Evolutionary conservation across 495 filamentous ascomycete species (phyloP).

Genomic region (Neurospora discreta): DNA sequence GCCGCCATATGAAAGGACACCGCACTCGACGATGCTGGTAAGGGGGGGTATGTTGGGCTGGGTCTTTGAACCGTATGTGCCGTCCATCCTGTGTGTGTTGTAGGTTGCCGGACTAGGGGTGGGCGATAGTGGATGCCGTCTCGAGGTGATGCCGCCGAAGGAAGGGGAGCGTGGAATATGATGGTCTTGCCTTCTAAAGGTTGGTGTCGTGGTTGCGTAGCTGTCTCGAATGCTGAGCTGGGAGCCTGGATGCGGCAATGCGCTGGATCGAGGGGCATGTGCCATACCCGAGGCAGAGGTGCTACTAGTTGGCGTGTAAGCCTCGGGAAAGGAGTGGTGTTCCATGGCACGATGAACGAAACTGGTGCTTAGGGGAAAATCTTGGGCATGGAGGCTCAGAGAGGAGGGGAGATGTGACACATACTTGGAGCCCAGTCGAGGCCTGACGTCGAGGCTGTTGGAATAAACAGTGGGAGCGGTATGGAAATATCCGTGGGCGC

Average conservation of each 20-base stretch:
- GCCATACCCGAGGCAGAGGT: constrained; percentile 42
- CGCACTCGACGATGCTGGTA: constrained; percentile 42
- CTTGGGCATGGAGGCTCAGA: constrained; percentile 4
- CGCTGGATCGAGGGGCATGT: constrained; percentile 40
- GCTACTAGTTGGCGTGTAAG: constrained; percentile 35
- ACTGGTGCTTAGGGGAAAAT: not conserved
- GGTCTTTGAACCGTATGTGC: constrained; percentile 27
- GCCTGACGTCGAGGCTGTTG: constrained; percentile 35
- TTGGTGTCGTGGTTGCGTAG: constrained; percentile 37
- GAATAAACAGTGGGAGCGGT: constrained; percentile 32
- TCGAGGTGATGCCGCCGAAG: constrained; percentile 24
- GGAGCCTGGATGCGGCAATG: constrained; percentile 36
- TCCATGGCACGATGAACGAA: constrained; percentile 13
- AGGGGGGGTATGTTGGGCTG: constrained; percentile 48
- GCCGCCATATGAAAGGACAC: constrained; percentile 42
- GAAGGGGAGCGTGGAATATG: constrained; percentile 37
- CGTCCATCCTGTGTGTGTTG: constrained; percentile 38
- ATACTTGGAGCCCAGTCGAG: constrained; percentile 41
- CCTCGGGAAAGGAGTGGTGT: constrained; percentile 15
- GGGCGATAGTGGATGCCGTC: constrained; percentile 42
- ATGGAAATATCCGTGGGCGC: constrained; percentile 29
- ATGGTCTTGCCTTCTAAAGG: constrained; percentile 37
- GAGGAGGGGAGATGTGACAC: constrained; percentile 19
- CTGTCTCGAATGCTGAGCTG: constrained; percentile 38
- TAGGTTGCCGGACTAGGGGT: constrained; percentile 32